Percentiles rank a stretch among this genome's conserved stretches.
phyloP scores from a whole-genome alignment of 2,329 filamentous ascomycete genomes.

The Fusarium compactum region DNA sequence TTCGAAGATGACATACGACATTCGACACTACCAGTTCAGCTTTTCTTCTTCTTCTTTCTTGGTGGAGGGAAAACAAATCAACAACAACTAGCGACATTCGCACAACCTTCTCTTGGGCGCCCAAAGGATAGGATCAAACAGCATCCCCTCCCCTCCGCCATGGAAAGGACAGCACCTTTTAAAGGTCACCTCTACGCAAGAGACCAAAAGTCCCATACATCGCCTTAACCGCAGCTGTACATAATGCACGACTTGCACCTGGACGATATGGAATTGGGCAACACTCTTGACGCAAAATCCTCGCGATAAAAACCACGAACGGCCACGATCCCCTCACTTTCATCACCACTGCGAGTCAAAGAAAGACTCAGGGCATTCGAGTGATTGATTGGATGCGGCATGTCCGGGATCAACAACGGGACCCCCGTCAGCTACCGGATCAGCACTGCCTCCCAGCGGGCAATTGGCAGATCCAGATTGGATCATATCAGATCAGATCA shows the following conservation, averaged over 20 bases:
- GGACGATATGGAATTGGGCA: conserved; percentile 17
- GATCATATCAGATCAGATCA: conserved; percentile 13
- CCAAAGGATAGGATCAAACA: conserved; percentile 25
- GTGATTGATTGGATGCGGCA: conserved; percentile 42
- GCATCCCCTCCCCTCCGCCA: conserved; percentile 16
- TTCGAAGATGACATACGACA: conserved; percentile 11
- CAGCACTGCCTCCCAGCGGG: conserved; percentile 34
- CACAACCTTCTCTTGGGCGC: conserved; percentile 23
- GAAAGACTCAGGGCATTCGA: conserved; percentile 18
- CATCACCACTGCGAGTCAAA: conserved; percentile 3
- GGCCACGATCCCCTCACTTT: not conserved
- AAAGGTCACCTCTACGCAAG: conserved; percentile 2
- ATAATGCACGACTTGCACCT: conserved; percentile 5
- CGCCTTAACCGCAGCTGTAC: conserved; percentile 13
- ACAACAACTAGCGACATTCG: conserved; percentile 26
- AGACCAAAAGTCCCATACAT: conserved; percentile 19
- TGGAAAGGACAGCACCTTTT: conserved; percentile 2
- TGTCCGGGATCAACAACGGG: conserved; percentile 39
- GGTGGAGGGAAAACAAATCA: conserved; percentile 23
- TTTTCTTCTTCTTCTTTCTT: conserved; percentile 6
- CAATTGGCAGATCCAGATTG: conserved; percentile 12
- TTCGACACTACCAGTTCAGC: conserved; percentile 15
- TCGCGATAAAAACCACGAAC: conserved; percentile 9
- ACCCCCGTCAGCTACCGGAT: conserved; percentile 43
- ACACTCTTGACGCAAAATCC: conserved; percentile 12